Percentiles rank a stretch among this genome's conserved stretches.
phyloP scores from a whole-genome alignment of 371 early-diverging fungal species.

The Dinochytrium kinnereticum region DNA sequence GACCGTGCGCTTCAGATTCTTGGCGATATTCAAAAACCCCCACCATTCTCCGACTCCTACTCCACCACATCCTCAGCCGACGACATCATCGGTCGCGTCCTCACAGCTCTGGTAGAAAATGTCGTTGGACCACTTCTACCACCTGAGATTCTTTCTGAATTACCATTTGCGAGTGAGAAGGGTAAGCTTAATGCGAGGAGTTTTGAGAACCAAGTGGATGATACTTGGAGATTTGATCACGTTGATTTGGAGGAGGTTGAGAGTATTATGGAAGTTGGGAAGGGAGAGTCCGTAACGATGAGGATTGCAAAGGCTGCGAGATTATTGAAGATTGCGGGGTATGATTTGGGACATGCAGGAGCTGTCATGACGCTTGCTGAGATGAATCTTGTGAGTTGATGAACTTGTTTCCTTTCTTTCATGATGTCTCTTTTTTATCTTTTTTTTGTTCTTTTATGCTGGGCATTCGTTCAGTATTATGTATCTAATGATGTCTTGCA shows the following conservation, averaged over 20 bases:
- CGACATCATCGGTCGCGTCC: neutral
- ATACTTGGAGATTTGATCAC: slow-evolving; percentile 15
- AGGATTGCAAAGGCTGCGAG: slow-evolving; percentile 41
- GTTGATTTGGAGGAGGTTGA: slow-evolving; percentile 3
- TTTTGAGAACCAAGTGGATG: slow-evolving; percentile 3
- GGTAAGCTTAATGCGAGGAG: neutral
- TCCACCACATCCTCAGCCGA: neutral
- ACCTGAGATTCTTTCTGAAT: neutral
- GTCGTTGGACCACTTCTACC: slow-evolving; percentile 7
- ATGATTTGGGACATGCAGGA: slow-evolving; percentile 50
- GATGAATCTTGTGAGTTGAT: slow-evolving; percentile 59
- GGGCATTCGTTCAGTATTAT: too few species aligned
- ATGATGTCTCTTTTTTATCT: too few species aligned
- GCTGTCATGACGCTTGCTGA: slow-evolving; percentile 61
- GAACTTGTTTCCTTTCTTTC: neutral
- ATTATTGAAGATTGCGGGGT: slow-evolving; percentile 47
- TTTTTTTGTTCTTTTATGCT: too few species aligned
- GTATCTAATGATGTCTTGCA: neutral
- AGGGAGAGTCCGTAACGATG: slow-evolving; percentile 19
- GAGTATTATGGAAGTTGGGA: slow-evolving; percentile 19
- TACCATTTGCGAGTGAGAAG: neutral
- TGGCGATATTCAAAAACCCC: neutral
- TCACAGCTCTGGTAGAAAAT: neutral
- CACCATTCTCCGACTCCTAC: neutral
- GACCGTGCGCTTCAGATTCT: slow-evolving; percentile 3